A percentile compares a stretch with the other conserved stretches of the same genome.
Evolutionary conservation across 2,329 filamentous ascomycete species (phyloP).

Genomic region (Colletotrichum tropicale): DNA sequence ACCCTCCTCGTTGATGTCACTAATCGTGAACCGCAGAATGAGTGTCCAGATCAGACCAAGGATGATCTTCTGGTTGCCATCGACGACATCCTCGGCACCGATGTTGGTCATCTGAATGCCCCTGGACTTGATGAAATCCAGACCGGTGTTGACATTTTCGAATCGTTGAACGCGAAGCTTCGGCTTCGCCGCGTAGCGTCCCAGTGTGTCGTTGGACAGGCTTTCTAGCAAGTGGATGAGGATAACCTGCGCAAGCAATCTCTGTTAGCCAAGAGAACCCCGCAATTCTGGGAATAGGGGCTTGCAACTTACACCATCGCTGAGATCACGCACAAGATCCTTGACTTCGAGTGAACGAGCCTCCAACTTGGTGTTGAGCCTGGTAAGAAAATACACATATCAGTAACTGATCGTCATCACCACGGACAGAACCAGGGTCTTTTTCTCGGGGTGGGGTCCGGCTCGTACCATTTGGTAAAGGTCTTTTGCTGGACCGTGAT

Average conservation of each 20-base stretch:
- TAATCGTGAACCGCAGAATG: conserved; percentile 97
- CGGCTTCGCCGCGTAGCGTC: conserved; percentile 94
- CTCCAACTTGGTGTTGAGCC: conserved; percentile 96
- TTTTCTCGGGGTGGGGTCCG: conserved; percentile 8
- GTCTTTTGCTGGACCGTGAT: conserved; percentile 95
- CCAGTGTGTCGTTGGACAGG: conserved; percentile 91
- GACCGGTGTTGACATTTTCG: conserved; percentile 95
- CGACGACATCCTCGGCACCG: conserved; percentile 96
- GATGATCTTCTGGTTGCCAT: conserved; percentile 97
- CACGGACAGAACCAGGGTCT: neutral
- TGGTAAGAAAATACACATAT: conserved; percentile 35
- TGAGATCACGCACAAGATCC: conserved; percentile 87
- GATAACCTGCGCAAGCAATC: conserved; percentile 66
- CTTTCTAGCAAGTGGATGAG: conserved; percentile 98
- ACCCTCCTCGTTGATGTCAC: conserved; percentile 97
- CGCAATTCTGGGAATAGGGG: conserved; percentile 1
- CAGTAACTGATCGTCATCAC: conserved; percentile 1
- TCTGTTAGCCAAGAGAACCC: conserved; percentile 22
- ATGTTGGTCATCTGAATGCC: conserved; percentile 99
- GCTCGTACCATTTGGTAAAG: conserved; percentile 85
- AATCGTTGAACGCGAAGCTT: conserved; percentile 96
- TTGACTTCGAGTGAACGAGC: conserved; percentile 79
- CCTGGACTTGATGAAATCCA: conserved; percentile 89
- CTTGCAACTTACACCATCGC: conserved; percentile 78
- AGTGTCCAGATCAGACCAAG: conserved; percentile 97